Evolutionary conservation across 192 early-diverging fungal genomes (phyloP).

Genomic region (Spinellus fusiger): DNA sequence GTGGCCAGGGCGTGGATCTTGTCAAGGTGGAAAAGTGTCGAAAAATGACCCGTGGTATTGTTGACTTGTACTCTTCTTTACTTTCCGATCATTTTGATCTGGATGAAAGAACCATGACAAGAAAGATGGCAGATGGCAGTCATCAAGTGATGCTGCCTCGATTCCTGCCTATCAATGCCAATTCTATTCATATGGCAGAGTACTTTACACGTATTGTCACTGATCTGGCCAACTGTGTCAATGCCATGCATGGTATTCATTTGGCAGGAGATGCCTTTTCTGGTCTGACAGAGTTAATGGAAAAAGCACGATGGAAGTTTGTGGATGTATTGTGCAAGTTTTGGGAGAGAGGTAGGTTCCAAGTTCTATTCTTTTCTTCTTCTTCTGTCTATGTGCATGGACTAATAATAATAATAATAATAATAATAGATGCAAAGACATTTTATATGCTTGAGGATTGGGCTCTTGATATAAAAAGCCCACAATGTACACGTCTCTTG

Average conservation of each 20-base stretch:
- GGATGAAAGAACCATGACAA: background rate
- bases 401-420: background rate
- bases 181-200: constrained; percentile 58
- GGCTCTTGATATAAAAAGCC: constrained; percentile 53
- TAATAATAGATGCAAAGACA: constrained; percentile 51
- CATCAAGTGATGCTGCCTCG: background rate
- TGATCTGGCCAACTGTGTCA: constrained; percentile 69
- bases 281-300: constrained; percentile 62
- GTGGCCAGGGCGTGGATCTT: constrained; percentile 45
- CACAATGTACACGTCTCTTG: constrained; percentile 57
- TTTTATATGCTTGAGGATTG: constrained; percentile 73
- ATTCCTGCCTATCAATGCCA: constrained; percentile 47
- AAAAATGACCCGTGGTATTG: constrained; percentile 56
- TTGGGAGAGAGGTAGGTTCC: constrained; percentile 67
- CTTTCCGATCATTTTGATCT: constrained; percentile 47
- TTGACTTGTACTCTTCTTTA: constrained; percentile 54
- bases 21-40: constrained; percentile 60
- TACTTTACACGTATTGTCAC: constrained; percentile 73
- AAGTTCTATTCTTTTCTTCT: background rate
- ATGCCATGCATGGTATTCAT: constrained; percentile 69
- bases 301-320: constrained; percentile 65
- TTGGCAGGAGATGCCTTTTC: constrained; percentile 67
- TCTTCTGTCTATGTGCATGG: background rate
- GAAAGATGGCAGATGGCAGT: background rate
- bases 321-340: constrained; percentile 69